Evolutionary conservation across 768 basidiomycete genomes (phyloP), one percentile per base, ranked within the genome.

Genomic region (Suillus subalutaceus): DNA sequence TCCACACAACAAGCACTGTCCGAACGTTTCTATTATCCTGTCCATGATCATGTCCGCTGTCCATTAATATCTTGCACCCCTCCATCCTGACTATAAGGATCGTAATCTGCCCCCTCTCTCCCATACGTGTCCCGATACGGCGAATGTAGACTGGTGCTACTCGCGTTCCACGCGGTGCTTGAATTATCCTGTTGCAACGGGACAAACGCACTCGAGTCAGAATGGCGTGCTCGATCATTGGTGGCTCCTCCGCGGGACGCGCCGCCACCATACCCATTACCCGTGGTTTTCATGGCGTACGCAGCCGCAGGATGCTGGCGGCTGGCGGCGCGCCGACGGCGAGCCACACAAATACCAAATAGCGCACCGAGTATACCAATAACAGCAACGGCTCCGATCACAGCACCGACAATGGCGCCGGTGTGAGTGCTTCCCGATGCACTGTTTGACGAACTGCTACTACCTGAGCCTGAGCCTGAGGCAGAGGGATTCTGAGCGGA

Each of bases 151-250:
- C 81, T 84, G 43, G 75, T 73, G 23, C 74, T 81, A 73, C 88
- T 90, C 57, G 81, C 80, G 69, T 86, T 86, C 88, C 88, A 89
- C 58, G 83, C 81, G 69, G 80, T 82, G 70, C 84, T 86, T 63
- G 79, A 70, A 71, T 86, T 88, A 64, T 84, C 85, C 73, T 89
- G 88, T 69, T 86, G 85, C 71, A 92, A 75, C n/a, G 91, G 90
- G 62, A 90, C 80, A 72, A 92, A 91, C 43, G 89, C 85, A 68
- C 88, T 89, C 71, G 88, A 87, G 78, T 90, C 86, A 68, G 88
- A 88, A 77, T 77, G 77, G 48, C 87, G 79, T 52, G 46, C 53
- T 12, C 62, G 71, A 30, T 70, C 69, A 5, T 40, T 63, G 74
- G 70, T 64, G 75, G 68, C 69, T 66, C 65, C 71, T 62, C 71